These are phyloP conservation scores for Leccinellum rugosiceps DNA, from an alignment of 768 basidiomycete genomes.

Conservation along the genomic window DNA sequence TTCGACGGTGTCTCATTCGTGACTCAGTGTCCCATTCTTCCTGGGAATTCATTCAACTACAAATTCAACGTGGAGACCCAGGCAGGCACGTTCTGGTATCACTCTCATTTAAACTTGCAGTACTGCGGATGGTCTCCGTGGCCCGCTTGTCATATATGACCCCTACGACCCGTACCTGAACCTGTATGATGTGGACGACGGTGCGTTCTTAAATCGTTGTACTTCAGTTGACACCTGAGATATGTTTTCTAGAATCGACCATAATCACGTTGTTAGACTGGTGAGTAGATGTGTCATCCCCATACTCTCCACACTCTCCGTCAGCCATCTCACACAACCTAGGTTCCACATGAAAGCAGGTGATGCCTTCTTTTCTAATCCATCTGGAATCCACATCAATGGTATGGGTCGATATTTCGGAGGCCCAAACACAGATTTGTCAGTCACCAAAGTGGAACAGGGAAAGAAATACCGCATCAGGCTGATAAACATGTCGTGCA, in stretches of 20 bases:
- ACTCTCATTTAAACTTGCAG: conserved; percentile 45
- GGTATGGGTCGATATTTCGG: conserved; percentile 36
- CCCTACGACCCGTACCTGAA: conserved; percentile 30
- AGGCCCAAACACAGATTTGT: conserved; percentile 32
- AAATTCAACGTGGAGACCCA: conserved; percentile 30
- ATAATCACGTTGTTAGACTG: conserved; percentile 43
- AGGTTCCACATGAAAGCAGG: conserved; percentile 26
- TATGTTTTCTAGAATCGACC: conserved; percentile 29
- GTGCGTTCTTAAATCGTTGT: conserved; percentile 5
- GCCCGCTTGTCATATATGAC: conserved; percentile 47
- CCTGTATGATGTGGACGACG: conserved; percentile 39
- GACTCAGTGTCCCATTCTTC: conserved; percentile 43
- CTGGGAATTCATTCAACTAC: conserved; percentile 40
- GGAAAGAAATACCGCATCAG: conserved; percentile 39
- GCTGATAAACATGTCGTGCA: conserved; percentile 42
- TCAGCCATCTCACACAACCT: background rate
- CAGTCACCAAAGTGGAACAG: conserved; percentile 34
- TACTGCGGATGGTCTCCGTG: conserved; percentile 57
- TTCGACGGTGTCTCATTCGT: conserved; percentile 48
- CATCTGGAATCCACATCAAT: conserved; percentile 37
- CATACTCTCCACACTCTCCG: background rate
- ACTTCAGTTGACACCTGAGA: background rate
- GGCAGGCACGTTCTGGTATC: conserved; percentile 46
- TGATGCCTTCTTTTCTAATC: conserved; percentile 9
- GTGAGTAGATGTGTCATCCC: conserved; percentile 12